phyloP scores from a whole-genome alignment of 2,329 filamentous ascomycete genomes.

The Sphaerulina musiva region DNA sequence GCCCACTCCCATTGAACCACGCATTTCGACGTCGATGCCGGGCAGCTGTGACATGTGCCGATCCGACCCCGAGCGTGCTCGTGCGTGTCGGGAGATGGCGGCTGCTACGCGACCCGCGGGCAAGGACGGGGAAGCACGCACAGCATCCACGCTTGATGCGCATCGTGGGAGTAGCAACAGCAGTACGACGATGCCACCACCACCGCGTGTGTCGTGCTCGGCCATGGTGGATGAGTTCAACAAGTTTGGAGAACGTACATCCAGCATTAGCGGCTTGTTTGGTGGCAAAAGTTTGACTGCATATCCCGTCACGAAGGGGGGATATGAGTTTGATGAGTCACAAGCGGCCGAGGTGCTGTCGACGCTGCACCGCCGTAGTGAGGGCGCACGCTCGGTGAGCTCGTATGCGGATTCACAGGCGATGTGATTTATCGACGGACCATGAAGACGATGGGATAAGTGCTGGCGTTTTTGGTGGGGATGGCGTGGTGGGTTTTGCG shows the following conservation, averaged over 20 bases:
- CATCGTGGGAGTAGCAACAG: background rate
- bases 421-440: too few relatives aligned
- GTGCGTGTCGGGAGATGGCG: constrained; percentile 25
- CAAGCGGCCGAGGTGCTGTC: constrained; percentile 20
- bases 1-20: constrained; percentile 7
- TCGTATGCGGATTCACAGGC: constrained; percentile 3
- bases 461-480: too few relatives aligned
- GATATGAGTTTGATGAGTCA: constrained; percentile 21
- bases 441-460: too few relatives aligned
- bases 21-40: constrained; percentile 16
- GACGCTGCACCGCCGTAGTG: constrained; percentile 14
- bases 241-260: constrained; percentile 20
- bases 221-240: constrained; percentile 22
- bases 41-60: constrained; percentile 29
- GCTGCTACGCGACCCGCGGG: constrained; percentile 2
- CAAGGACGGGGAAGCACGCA: constrained; percentile 7
- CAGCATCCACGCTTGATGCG: background rate
- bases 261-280: constrained; percentile 20
- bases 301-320: constrained; percentile 15
- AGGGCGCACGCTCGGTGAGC: constrained; percentile 7
- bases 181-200: constrained; percentile 14
- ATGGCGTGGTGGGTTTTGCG: too few relatives aligned
- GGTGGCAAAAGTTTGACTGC: constrained; percentile 17
- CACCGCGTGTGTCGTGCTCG: constrained; percentile 18
- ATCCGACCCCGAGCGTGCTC: constrained; percentile 24